Percentiles rank a stretch among this genome's conserved stretches.
Conservation (phyloP, 352 stramenopile species). For the Thraustotheca clavata region DNA sequence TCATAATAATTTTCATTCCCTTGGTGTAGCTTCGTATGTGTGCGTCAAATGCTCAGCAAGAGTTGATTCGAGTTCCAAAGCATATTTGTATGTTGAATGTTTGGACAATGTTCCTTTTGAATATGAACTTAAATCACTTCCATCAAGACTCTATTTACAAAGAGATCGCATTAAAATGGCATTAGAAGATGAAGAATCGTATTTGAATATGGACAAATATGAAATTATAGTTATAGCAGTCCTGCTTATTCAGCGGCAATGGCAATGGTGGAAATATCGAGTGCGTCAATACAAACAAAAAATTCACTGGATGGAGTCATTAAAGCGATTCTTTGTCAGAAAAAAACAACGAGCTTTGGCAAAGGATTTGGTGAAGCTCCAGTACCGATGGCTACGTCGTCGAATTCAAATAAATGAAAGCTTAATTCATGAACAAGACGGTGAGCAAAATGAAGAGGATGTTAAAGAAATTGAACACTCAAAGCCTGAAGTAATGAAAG, state of each 20-base stretch:
- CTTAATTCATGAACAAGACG: no score
- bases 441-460: no score
- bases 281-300: background rate
- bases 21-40: constrained; percentile 1
- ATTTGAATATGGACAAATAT: background rate
- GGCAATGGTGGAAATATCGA: background rate
- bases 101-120: constrained; percentile 12
- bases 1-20: background rate
- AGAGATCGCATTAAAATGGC: background rate
- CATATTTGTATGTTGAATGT: background rate
- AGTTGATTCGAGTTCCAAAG: background rate
- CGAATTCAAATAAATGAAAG: no score
- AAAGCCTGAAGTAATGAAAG: no score
- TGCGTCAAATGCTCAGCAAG: constrained; percentile 2
- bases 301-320: background rate
- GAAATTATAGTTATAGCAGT: background rate
- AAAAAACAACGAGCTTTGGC: background rate
- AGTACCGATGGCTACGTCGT: background rate
- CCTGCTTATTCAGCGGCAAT: constrained; percentile 9
- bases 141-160: background rate
- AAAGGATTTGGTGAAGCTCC: background rate
- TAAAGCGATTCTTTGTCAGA: background rate
- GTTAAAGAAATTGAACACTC: no score
- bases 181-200: background rate
- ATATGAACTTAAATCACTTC: constrained; percentile 4